Base-by-base conservation (phyloP, 225 moss, liverwort and hornwort species). In the Pleurozium schreberi region DNA sequence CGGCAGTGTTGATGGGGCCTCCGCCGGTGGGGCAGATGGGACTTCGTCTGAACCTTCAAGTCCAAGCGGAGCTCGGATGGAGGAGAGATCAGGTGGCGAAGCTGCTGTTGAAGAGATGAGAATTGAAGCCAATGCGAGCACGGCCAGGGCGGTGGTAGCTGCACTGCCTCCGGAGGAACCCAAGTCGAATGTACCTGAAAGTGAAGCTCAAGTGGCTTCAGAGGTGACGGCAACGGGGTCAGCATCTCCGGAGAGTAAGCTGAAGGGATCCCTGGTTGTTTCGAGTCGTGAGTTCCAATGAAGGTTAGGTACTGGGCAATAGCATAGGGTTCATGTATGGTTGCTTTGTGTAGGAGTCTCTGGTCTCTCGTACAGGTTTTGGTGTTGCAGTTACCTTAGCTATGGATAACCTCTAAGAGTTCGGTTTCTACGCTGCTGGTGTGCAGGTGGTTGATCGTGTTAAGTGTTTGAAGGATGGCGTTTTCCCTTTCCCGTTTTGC, bases 391-490 rank as follows among this genome's bases (percentile, higher is more conserved):
- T n/a, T 58, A 40, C 21, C 50, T 42, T 84, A 30, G 74, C 30
- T 28, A 58, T 50, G 67, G 53, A 76, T n/a, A 6, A 31, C 38
- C 31, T 82, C 59, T 92, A 58, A 88, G 67, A 52, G 52, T 80
- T 81, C 25, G 52, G 34, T 89, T 68, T 81, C 49, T 63, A 38
- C 53, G 26, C n/a, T 75, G 58, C 47, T 82, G 84, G 82, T 91
- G 83, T 89, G 91, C 93, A 93, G 91, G 93, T 94, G 92, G 92
- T 91, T 90, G 86, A 92, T 87, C 71, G 87, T 88, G 87, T 88
- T 62, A 34, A 65, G 76, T 75, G 52, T 62, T 57, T 88, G 82
- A 89, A 88, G 88, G 89, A 66, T 75, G 84, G 78, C 42, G 80
- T 84, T 88, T 76, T 58, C 52, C 85, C 79, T 50, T 90, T 83